Percentiles rank a stretch among this genome's conserved stretches.
Evolutionary conservation across 768 basidiomycete genomes (phyloP).

Genomic region (Flagelloscypha sp.): DNA sequence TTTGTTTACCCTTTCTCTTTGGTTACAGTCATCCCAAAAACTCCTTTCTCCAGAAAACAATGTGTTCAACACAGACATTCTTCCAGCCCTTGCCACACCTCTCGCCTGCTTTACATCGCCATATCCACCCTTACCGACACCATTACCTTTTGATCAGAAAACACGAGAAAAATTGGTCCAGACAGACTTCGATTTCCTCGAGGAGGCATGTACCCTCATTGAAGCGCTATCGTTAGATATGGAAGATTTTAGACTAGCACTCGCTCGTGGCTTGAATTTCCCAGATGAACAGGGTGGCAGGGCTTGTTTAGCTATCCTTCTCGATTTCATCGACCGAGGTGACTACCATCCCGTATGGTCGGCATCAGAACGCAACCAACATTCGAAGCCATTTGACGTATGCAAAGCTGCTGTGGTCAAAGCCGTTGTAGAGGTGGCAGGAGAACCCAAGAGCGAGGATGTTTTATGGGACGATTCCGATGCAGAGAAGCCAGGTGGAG

Average conservation of each 20-base stretch:
- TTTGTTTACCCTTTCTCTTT: conserved; percentile 11
- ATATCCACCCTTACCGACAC: conserved; percentile 27
- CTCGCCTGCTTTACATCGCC: conserved; percentile 58
- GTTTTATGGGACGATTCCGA: conserved; percentile 68
- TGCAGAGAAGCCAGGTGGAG: conserved; percentile 50
- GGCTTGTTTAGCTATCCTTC: conserved; percentile 52
- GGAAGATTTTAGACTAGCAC: conserved; percentile 62
- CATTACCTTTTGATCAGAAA: conserved; percentile 28
- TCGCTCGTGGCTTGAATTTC: conserved; percentile 58
- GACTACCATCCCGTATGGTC: conserved; percentile 62
- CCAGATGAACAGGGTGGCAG: conserved; percentile 48
- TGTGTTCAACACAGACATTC: conserved; percentile 52
- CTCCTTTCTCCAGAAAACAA: conserved; percentile 33
- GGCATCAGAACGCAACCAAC: conserved; percentile 45
- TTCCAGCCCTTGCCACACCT: conserved; percentile 54
- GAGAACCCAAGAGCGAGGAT: conserved; percentile 71
- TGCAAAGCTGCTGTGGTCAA: conserved; percentile 86
- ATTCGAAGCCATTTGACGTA: conserved; percentile 66
- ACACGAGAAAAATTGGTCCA: conserved; percentile 38
- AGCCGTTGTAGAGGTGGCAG: conserved; percentile 76
- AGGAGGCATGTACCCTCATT: conserved; percentile 66
- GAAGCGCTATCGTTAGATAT: conserved; percentile 75
- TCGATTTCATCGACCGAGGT: conserved; percentile 70
- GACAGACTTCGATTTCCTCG: conserved; percentile 64
- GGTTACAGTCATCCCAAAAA: conserved; percentile 6